Percentiles rank a stretch among this genome's conserved stretches.
Conservation (phyloP, 2,329 filamentous ascomycete species). For the Thelonectria discophora region DNA sequence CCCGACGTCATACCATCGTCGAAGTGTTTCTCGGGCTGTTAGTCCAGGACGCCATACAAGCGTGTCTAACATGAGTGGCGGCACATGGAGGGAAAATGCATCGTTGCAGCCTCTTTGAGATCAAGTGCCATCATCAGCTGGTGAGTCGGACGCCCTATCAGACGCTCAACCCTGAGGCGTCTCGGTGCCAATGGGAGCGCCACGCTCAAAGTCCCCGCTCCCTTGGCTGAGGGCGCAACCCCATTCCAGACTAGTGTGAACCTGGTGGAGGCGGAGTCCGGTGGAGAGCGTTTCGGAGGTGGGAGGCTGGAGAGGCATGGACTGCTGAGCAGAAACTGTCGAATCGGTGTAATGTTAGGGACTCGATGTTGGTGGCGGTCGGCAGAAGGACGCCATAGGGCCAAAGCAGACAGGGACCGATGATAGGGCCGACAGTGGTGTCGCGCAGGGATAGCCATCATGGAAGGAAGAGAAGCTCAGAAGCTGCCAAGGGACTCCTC, state of each 20-base stretch:
- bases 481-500: constrained; percentile 9
- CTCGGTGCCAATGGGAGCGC: constrained; percentile 9
- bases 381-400: background rate
- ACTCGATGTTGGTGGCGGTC: constrained; percentile 8
- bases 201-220: constrained; percentile 7
- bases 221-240: constrained; percentile 11
- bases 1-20: constrained; percentile 18
- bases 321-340: background rate
- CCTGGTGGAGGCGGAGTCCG: constrained; percentile 23
- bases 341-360: background rate
- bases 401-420: constrained; percentile 1
- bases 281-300: constrained; percentile 10
- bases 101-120: background rate
- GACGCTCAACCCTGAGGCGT: background rate
- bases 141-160: background rate
- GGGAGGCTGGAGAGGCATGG: constrained; percentile 17
- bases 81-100: constrained; percentile 1
- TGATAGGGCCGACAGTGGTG: background rate
- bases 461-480: background rate
- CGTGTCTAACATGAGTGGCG: background rate
- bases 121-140: background rate
- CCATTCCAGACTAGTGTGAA: constrained; percentile 20
- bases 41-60: background rate
- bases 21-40: background rate
- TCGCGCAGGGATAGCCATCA: constrained; percentile 8